These are phyloP conservation scores for Raphanus hybrid DNA, from an alignment of 441 rosid genomes.

Conservation along the genomic window DNA sequence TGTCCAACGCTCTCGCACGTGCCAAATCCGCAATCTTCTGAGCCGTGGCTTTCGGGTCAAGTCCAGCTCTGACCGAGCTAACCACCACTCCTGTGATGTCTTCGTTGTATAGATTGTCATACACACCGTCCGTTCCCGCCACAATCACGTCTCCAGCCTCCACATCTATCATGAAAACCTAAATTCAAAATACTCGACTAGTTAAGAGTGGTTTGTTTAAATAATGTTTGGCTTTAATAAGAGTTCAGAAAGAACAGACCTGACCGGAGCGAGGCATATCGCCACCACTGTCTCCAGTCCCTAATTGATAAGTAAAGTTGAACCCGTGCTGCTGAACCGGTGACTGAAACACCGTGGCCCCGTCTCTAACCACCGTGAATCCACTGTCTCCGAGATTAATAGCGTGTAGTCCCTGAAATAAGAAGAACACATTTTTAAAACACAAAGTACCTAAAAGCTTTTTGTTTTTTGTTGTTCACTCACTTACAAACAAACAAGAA, in stretches of 20 bases:
- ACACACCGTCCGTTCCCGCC: constrained; percentile 94
- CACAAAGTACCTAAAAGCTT: not conserved
- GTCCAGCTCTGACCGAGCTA: constrained; percentile 73
- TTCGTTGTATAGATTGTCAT: constrained; percentile 84
- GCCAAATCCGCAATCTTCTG: constrained; percentile 91
- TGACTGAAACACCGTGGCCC: constrained; percentile 63
- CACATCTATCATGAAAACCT: constrained; percentile 86
- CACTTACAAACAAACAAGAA: not conserved
- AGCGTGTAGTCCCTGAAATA: constrained; percentile 62
- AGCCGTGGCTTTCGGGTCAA: constrained; percentile 75
- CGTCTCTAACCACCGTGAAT: constrained; percentile 71
- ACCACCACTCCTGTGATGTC: constrained; percentile 83
- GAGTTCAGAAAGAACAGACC: constrained; percentile 38
- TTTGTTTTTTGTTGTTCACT: not conserved
- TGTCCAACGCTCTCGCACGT: constrained; percentile 76
- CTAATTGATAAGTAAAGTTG: constrained; percentile 76
- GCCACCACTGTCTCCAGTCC: constrained; percentile 51
- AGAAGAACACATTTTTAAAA: not conserved
- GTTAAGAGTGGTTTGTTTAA: too few species aligned
- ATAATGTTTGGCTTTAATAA: not conserved
- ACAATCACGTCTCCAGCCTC: constrained; percentile 82
- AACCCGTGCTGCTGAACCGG: constrained; percentile 77
- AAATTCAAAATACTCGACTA: constrained; percentile 9
- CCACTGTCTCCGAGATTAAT: constrained; percentile 82
- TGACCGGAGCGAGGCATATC: constrained; percentile 69